Evolutionary conservation across 192 early-diverging fungal genomes (phyloP).

Genomic region (Coemansia sp.): DNA sequence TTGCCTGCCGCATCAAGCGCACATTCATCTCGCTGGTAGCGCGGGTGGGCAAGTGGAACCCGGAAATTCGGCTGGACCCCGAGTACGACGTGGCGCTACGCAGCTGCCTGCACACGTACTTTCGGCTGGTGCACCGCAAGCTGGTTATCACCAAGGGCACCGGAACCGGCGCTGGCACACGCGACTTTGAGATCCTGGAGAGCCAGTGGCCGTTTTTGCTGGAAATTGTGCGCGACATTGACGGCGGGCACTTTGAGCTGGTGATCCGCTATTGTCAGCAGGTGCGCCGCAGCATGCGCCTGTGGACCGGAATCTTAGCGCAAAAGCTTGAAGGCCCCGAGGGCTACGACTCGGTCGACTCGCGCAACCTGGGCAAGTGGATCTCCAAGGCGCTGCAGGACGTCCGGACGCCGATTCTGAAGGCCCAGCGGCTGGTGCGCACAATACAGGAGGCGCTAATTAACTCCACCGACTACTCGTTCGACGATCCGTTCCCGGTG

Average conservation of each 20-base stretch:
- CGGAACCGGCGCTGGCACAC: constrained; percentile 55
- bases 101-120: constrained; percentile 71
- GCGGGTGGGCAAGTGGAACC: constrained; percentile 64
- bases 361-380: constrained; percentile 46
- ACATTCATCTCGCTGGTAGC: constrained; percentile 61
- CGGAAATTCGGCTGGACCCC: constrained; percentile 58
- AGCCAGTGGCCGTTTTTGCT: constrained; percentile 79
- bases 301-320: constrained; percentile 28
- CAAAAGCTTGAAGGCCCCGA: constrained; percentile 33
- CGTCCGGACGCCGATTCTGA: constrained; percentile 40
- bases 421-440: constrained; percentile 45
- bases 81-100: constrained; percentile 71
- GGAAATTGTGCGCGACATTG: constrained; percentile 63
- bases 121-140: constrained; percentile 71
- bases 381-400: constrained; percentile 40
- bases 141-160: constrained; percentile 56
- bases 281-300: constrained; percentile 27
- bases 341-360: constrained; percentile 26
- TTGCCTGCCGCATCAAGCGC: constrained; percentile 70
- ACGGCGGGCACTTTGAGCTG: constrained; percentile 69
- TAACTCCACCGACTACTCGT: constrained; percentile 72
- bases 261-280: constrained; percentile 71
- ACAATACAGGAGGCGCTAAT: constrained; percentile 47
- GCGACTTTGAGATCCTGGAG: constrained; percentile 77
- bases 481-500: constrained; percentile 58